Conservation (phyloP, 2,329 filamentous ascomycete genomes). For the Graphilbum ipis-grandicollis region DNA sequence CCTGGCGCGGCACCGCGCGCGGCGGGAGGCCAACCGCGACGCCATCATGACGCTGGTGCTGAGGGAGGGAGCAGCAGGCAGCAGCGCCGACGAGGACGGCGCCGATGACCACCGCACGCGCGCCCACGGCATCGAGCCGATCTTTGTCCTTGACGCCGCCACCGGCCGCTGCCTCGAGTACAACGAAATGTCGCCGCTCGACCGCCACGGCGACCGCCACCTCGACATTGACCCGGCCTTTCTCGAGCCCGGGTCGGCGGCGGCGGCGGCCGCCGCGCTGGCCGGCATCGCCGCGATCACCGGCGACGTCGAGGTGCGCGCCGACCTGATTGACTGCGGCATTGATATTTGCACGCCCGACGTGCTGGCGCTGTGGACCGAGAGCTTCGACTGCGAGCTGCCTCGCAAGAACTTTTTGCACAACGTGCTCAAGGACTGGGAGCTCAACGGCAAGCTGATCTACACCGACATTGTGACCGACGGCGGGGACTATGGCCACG, state of each 20-base stretch:
- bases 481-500: slow-evolving; percentile 11
- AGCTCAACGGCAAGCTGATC: slow-evolving; percentile 93
- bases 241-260: slow-evolving; percentile 39
- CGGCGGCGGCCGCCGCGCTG: neutral
- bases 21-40: slow-evolving; percentile 71
- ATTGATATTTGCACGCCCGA: slow-evolving; percentile 97
- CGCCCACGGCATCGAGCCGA: slow-evolving; percentile 53
- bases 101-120: slow-evolving; percentile 57
- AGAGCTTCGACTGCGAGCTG: slow-evolving; percentile 77
- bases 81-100: slow-evolving; percentile 40
- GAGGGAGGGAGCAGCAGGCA: slow-evolving; percentile 45
- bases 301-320: slow-evolving; percentile 61
- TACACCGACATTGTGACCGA: slow-evolving; percentile 73
- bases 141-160: slow-evolving; percentile 72
- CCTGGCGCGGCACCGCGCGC: slow-evolving; percentile 61
- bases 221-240: slow-evolving; percentile 63
- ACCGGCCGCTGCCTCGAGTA: slow-evolving; percentile 81
- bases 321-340: slow-evolving; percentile 81
- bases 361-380: slow-evolving; percentile 85
- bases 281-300: neutral
- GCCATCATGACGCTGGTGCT: slow-evolving; percentile 97
- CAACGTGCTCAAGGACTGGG: slow-evolving; percentile 89
- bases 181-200: slow-evolving; percentile 65
- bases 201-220: slow-evolving; percentile 36
- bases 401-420: slow-evolving; percentile 60